phyloP scores from a whole-genome alignment of 352 stramenopile genomes.

The Phytopythium vexans region DNA sequence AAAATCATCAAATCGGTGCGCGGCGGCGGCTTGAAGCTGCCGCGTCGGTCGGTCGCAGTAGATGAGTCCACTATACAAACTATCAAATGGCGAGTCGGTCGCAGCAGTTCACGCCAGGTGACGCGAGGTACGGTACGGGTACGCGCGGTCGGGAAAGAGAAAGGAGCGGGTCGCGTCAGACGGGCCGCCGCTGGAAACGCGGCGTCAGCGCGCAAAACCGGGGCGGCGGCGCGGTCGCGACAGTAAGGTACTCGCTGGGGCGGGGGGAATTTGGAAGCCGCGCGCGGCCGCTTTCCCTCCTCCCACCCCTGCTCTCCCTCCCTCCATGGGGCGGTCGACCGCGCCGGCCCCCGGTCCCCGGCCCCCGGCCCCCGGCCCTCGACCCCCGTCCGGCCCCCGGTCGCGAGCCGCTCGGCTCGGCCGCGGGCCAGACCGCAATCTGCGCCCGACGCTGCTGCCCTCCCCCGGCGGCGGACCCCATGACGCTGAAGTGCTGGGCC shows the following conservation, averaged over 20 bases:
- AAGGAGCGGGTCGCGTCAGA: neutral
- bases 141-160: too few relatives aligned
- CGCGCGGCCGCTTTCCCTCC: neutral
- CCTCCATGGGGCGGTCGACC: neutral
- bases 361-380: neutral
- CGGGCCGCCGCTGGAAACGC: conserved; percentile 1
- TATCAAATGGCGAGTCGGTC: too few relatives aligned
- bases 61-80: too few relatives aligned
- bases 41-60: too few relatives aligned
- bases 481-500: conserved; percentile 68
- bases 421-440: conserved; percentile 1
- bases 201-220: conserved; percentile 1
- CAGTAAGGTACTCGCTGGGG: neutral
- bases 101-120: too few relatives aligned
- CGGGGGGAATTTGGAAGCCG: conserved; percentile 2
- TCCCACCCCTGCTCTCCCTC: neutral
- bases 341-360: neutral
- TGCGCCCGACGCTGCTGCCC: neutral
- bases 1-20: too few relatives aligned
- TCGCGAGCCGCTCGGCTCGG: neutral
- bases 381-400: neutral
- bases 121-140: too few relatives aligned
- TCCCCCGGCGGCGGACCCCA: conserved; percentile 6
- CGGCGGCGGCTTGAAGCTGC: too few relatives aligned
- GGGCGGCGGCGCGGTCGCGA: neutral